Conservation (phyloP, 108 stramenopile species). For the Fistulifera pelliculosa region DNA sequence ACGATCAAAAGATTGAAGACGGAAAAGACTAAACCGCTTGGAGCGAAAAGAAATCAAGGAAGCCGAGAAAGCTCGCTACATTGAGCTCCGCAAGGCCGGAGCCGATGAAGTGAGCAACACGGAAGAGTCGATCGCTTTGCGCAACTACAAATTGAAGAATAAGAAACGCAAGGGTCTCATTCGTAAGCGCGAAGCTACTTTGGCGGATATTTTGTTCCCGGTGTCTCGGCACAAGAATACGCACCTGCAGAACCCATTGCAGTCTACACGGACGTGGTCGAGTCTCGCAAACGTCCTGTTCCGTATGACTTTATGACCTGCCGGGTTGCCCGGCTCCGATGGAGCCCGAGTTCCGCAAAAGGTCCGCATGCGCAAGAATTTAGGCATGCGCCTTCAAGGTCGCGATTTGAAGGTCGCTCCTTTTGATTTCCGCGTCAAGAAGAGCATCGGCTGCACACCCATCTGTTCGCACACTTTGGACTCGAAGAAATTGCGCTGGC, state of each 20-base stretch:
- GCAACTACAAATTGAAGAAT: slow-evolving; percentile 40
- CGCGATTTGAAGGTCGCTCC: slow-evolving; percentile 54
- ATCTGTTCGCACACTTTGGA: slow-evolving; percentile 43
- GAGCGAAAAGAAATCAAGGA: slow-evolving; percentile 18
- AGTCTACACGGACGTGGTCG: slow-evolving; percentile 66
- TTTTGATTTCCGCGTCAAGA: slow-evolving; percentile 42
- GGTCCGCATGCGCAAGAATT: slow-evolving; percentile 50
- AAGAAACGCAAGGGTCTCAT: slow-evolving; percentile 70
- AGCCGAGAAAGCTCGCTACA: slow-evolving; percentile 21
- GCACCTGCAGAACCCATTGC: slow-evolving; percentile 32
- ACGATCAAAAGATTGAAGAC: slow-evolving; percentile 30
- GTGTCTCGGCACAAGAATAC: slow-evolving; percentile 66
- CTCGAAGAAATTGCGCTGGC: slow-evolving; percentile 42
- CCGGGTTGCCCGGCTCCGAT: slow-evolving; percentile 56
- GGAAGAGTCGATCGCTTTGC: slow-evolving; percentile 25
- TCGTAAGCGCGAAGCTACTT: slow-evolving; percentile 35
- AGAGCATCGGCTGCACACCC: slow-evolving; percentile 40
- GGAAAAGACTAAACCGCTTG: slow-evolving; percentile 20
- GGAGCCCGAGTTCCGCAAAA: slow-evolving; percentile 14
- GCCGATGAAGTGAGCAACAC: slow-evolving; percentile 40
- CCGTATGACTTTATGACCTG: slow-evolving; percentile 93
- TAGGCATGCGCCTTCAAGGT: slow-evolving; percentile 68
- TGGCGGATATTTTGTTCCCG: slow-evolving; percentile 71
- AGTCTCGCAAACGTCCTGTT: slow-evolving; percentile 77
- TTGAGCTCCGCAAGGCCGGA: slow-evolving; percentile 22